phyloP scores from a whole-genome alignment of 2,329 filamentous ascomycete genomes.

The Calonectria fujianensis region DNA sequence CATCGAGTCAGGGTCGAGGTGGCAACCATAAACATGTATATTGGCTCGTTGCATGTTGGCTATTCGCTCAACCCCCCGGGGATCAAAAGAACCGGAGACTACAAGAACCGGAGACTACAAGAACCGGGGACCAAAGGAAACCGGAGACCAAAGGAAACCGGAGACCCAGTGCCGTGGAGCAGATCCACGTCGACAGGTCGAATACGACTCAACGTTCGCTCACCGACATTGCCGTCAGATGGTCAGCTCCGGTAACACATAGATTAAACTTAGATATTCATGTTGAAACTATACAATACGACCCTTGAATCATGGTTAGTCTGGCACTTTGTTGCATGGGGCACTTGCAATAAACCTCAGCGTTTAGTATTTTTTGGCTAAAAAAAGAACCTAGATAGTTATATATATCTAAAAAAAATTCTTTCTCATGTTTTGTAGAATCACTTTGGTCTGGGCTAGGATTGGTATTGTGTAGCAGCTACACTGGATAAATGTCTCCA shows the following conservation, averaged over 20 bases:
- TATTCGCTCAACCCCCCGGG: not conserved
- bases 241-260: conserved; percentile 15
- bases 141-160: not conserved
- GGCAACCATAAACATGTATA: not conserved
- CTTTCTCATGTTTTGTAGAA: too few species aligned
- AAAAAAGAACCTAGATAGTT: too few species aligned
- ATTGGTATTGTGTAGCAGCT: too few species aligned
- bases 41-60: not conserved
- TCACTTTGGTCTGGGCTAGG: too few species aligned
- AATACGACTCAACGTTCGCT: not conserved
- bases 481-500: too few species aligned
- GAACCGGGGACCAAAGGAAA: not conserved
- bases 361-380: too few species aligned
- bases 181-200: not conserved
- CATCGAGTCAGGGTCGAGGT: conserved; percentile 10
- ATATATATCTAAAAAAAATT: too few species aligned
- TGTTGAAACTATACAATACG: not conserved
- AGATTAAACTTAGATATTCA: conserved; percentile 5
- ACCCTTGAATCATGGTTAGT: too few species aligned
- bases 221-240: conserved; percentile 2
- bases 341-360: too few species aligned
- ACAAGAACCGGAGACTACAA: too few species aligned
- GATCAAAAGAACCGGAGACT: not conserved
- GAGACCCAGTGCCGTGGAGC: not conserved
- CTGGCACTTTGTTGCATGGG: too few species aligned